A percentile compares a stretch with the other conserved stretches of the same genome.
Conservation (phyloP, 2,329 filamentous ascomycete genomes). For the Graphium sp. region DNA sequence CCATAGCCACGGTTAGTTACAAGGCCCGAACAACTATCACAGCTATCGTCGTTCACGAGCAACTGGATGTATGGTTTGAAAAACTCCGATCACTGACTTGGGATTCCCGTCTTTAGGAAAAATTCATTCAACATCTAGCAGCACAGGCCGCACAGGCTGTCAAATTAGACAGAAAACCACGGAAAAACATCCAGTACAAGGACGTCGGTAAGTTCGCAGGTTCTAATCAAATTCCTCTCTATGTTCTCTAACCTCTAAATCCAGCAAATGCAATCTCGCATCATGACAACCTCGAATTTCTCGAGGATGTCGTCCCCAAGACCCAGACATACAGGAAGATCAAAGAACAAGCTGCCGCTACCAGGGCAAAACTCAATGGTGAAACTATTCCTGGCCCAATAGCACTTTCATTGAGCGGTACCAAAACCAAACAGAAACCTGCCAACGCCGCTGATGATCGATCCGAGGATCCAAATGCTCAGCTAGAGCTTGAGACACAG, state of each 20-base stretch:
- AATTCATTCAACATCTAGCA: slow-evolving; percentile 88
- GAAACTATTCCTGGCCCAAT: slow-evolving; percentile 18
- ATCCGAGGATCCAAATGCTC: slow-evolving; percentile 28
- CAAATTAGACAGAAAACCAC: slow-evolving; percentile 79
- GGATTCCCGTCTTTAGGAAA: slow-evolving; percentile 40
- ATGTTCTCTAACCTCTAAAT: background rate
- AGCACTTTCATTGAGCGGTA: slow-evolving; percentile 12
- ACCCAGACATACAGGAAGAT: slow-evolving; percentile 67
- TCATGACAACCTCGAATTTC: slow-evolving; percentile 88
- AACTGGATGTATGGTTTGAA: no score
- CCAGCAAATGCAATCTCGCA: slow-evolving; percentile 68
- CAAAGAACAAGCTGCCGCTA: slow-evolving; percentile 43
- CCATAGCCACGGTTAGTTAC: slow-evolving; percentile 58
- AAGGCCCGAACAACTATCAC: no score
- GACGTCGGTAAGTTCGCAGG: slow-evolving; percentile 53
- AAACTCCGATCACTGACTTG: slow-evolving; percentile 1
- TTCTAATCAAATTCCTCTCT: background rate
- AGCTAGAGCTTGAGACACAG: slow-evolving; percentile 37
- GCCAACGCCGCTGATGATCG: slow-evolving; percentile 4
- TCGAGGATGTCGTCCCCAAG: slow-evolving; percentile 78
- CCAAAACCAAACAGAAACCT: slow-evolving; percentile 6
- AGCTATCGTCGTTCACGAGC: no score
- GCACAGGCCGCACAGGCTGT: slow-evolving; percentile 75
- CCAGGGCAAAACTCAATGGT: slow-evolving; percentile 28
- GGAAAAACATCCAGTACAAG: slow-evolving; percentile 89